Base-by-base conservation (phyloP, 164 flowering plant genomes). In the Akebia trifoliata region DNA sequence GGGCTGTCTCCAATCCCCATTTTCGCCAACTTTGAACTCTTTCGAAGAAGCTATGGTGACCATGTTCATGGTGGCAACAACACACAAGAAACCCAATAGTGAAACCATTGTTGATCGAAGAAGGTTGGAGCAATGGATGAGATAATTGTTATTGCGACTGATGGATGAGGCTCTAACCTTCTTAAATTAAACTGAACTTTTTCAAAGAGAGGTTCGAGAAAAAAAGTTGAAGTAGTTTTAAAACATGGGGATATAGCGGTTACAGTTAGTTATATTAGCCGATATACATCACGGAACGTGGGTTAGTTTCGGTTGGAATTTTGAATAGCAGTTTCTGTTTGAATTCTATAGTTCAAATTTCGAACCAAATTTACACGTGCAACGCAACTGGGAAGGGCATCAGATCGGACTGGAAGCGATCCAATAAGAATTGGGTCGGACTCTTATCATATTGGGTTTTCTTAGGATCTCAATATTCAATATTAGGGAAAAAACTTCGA, bases 1-100 rank as follows among this genome's bases (percentile, higher is more conserved):
- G 0, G 86, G 87, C 30, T 62, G 54, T 8, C 57, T 67, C 88
- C 92, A 85, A 0, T 76, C 83, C 0, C 34, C 34, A 1, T 8
- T 56, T 20, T 67, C 84, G 4, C 92, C 88, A 1, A 85, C 91
- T 56, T 62, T 63, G 67, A 75, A 69, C 48, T 68, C 61, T 18
- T 32, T 67, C 10, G 65, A 58, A n/a, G 74, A 69, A 8, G 20
- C 40, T 11, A 20, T 59, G 1, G 17, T 8, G 34, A 22, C 48
- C 8, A 59, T 4, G 26, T 56, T 37, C 14, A 20, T 42, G 26
- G 54, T 8, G 18, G 51, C 4, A 2, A 61, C 39, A 8, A 66
- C 4, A 31, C 30, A 34, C 6, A 32, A 36, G 34, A 56, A 22
- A 32, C 22, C 38, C 25, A 35, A 29, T 17, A 50, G 36, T 44